Evolutionary conservation across 75 land plant genomes (phyloP).

Genomic region (Sequoiadendron giganteum): DNA sequence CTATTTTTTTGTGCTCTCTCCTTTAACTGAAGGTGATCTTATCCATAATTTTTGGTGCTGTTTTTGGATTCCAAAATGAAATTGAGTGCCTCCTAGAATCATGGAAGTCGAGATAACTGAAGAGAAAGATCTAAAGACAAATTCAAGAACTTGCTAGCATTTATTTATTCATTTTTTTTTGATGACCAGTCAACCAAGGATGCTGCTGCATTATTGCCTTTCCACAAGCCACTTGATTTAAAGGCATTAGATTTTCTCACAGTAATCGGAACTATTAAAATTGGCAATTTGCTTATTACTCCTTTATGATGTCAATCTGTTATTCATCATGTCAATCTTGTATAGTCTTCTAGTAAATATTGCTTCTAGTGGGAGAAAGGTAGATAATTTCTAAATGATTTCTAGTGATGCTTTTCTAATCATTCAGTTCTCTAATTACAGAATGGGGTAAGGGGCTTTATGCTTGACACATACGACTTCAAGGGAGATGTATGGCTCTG

Average conservation of each 20-base stretch:
- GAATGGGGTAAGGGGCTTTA: slow-evolving; percentile 45
- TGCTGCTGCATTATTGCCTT: background rate
- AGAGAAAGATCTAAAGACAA: no score
- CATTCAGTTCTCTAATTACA: slow-evolving; percentile 11
- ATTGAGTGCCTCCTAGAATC: no score
- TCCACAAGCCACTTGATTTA: background rate
- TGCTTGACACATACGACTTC: slow-evolving; percentile 47
- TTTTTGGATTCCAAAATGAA: no score
- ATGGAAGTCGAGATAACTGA: no score
- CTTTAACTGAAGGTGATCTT: no score
- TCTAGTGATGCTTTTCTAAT: background rate
- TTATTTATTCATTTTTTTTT: no score
- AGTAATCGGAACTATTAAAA: background rate
- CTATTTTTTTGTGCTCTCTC: no score
- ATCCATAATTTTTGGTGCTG: no score
- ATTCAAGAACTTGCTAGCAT: no score
- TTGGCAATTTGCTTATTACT: background rate
- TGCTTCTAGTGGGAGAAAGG: background rate
- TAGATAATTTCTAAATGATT: background rate
- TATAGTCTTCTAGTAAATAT: background rate
- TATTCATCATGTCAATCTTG: background rate
- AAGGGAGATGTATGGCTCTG: slow-evolving; percentile 36
- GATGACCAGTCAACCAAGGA: no score
- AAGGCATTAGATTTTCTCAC: background rate
- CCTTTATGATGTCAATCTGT: background rate